A percentile compares a stretch with the other conserved stretches of the same genome.
Evolutionary conservation across 2,329 filamentous ascomycete species (phyloP).

Genomic region (Colletotrichum sansevieriae): DNA sequence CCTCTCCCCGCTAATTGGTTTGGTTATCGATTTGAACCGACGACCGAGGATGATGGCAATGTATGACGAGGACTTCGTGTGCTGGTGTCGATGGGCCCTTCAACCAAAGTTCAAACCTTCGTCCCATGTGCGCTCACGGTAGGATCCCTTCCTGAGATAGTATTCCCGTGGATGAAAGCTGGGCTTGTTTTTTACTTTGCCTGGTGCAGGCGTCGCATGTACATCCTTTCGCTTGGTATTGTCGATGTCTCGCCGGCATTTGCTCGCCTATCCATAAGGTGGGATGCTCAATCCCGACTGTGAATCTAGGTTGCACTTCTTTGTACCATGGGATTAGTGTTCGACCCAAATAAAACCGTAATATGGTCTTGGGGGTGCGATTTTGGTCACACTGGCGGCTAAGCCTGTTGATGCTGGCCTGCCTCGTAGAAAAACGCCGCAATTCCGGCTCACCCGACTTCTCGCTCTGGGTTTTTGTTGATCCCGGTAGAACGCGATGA

Average conservation of each 20-base stretch:
- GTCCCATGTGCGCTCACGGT: background rate
- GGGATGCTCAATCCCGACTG: background rate
- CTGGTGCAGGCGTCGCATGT: background rate
- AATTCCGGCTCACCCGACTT: background rate
- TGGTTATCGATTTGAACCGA: conserved; percentile 6
- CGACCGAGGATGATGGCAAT: conserved; percentile 27
- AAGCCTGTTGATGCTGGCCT: background rate
- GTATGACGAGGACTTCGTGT: conserved; percentile 1
- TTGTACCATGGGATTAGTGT: background rate
- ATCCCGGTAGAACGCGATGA: background rate
- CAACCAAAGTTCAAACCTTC: background rate
- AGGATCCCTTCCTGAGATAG: background rate
- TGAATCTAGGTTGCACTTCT: background rate
- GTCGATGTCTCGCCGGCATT: conserved; percentile 12
- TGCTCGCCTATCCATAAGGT: conserved; percentile 3
- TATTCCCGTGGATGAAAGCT: background rate
- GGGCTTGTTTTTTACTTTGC: conserved; percentile 9
- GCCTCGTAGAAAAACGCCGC: background rate
- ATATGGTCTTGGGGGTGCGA: too few species aligned
- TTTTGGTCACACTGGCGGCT: conserved; percentile 4
- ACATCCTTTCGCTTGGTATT: background rate
- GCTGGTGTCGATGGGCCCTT: background rate
- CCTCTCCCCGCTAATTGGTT: background rate
- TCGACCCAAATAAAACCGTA: conserved; percentile 11
- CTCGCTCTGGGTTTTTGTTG: background rate